Evolutionary conservation across 2,329 filamentous ascomycete species (phyloP), one percentile per base, ranked within the genome.

Genomic region (Plenodomus biglobosus): DNA sequence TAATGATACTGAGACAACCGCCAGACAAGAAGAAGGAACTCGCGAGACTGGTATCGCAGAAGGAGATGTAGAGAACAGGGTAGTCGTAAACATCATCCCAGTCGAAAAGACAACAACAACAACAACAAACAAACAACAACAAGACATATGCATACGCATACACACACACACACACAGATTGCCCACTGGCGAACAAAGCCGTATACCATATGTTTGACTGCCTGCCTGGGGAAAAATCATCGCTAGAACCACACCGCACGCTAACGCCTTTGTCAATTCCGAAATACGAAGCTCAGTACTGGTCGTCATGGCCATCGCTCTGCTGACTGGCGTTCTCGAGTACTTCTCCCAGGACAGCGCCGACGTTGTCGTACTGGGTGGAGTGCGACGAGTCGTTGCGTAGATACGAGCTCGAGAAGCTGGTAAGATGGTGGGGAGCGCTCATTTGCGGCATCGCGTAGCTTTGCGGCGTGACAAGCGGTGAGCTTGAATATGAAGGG

Each of bases 401-500:
- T 38, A 73, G 54, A 50, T 72, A 73, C 16, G 69, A 69, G 53
- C 64, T 71, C 22, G 66, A 58, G 45, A 73, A 73, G 3, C 56
- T 55, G 16, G 69, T 66, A 16, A 74, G 59, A 49, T 73, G 70
- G 52, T 74, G 71, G 8, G 71, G 71, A 30, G 71, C 71, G 45
- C 70, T 73, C 52, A 73, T 53, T 46, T 73, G 66, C 35, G 66
- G 64, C 64, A 73, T 69, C 1, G 64, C 59, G 40, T 61, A 70
- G 46, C 62, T 69, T 40, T 70, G 61, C 15, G 70, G 64, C 3
- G 70, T 69, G 10, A 65, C 59, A n/a, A 74, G 66, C 11, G 72
- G 71, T 36, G 71, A 72, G 49, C 66, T 65, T 11, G 70, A 66
- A 50, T 73, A 74, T 11, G 66, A 72, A 16, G 72, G 69, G 48